Evolutionary conservation across 129 eudicot genomes (phyloP).

Genomic region (Tagetes erecta): DNA sequence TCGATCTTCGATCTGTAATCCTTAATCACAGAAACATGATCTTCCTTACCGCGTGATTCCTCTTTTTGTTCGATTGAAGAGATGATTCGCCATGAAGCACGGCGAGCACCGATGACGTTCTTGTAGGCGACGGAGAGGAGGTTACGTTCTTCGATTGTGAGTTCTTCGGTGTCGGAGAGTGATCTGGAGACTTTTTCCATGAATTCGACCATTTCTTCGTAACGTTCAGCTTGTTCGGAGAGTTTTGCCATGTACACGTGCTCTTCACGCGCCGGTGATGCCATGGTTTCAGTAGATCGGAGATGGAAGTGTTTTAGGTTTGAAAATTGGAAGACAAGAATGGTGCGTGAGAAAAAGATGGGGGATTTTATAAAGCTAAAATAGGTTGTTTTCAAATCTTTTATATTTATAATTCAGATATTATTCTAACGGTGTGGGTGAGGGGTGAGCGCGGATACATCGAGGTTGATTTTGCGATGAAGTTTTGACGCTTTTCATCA

Average conservation of each 20-base stretch:
- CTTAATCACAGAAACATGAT: constrained; percentile 50
- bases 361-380: constrained; percentile 23
- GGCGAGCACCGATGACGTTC: constrained; percentile 75
- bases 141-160: constrained; percentile 70
- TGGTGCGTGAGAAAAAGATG: constrained; percentile 34
- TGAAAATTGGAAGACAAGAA: constrained; percentile 18
- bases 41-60: constrained; percentile 65
- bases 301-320: constrained; percentile 18
- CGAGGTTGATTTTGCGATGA: too few relatives aligned
- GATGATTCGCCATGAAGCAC: constrained; percentile 86
- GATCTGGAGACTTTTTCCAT: constrained; percentile 67
- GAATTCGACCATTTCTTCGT: constrained; percentile 80
- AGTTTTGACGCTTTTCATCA: too few relatives aligned
- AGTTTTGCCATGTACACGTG: constrained; percentile 69
- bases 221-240: constrained; percentile 78
- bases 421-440: too few relatives aligned
- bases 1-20: constrained; percentile 70
- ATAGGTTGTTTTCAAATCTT: constrained; percentile 9
- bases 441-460: too few relatives aligned
- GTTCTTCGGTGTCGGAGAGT: constrained; percentile 53
- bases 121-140: constrained; percentile 80
- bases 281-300: constrained; percentile 32
- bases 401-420: not conserved
- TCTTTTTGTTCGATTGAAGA: constrained; percentile 83
- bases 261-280: constrained; percentile 56